Conservation (phyloP, 2,329 filamentous ascomycete genomes). For the Alternaria gansuensis region DNA sequence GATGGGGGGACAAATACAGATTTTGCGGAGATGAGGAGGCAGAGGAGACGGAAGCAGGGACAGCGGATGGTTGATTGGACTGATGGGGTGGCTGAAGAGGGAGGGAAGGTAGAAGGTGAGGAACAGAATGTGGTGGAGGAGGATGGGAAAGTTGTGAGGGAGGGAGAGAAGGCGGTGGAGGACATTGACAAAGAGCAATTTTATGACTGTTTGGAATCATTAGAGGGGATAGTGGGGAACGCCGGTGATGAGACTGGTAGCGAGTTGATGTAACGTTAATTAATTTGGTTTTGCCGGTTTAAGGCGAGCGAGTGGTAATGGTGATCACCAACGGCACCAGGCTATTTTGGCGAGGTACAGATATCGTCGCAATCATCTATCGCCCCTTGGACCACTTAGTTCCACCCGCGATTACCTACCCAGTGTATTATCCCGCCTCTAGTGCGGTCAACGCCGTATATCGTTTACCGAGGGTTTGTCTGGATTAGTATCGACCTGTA, state of each 20-base stretch:
- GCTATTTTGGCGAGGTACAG: background rate
- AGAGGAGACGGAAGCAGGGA: background rate
- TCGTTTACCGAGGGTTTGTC: slow-evolving; percentile 16
- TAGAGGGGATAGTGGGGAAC: background rate
- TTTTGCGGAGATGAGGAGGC: background rate
- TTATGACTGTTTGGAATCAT: background rate
- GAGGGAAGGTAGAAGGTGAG: background rate
- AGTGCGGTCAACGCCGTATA: background rate
- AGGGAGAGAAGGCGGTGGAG: background rate
- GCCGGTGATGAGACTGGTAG: background rate
- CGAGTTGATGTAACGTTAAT: background rate
- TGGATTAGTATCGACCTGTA: slow-evolving; percentile 16
- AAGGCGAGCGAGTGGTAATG: background rate
- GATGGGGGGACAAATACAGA: background rate
- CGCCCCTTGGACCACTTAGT: background rate
- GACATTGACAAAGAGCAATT: background rate
- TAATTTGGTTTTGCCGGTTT: background rate
- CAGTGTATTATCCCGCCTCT: background rate
- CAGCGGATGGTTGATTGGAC: background rate
- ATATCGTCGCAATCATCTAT: background rate
- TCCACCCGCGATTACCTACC: too few relatives aligned
- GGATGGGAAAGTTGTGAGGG: too few relatives aligned
- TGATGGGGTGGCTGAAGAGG: background rate
- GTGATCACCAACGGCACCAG: background rate
- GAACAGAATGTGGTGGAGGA: background rate